Evolutionary conservation across 2,329 filamentous ascomycete genomes (phyloP).

Genomic region (Clonostachys byssicola): DNA sequence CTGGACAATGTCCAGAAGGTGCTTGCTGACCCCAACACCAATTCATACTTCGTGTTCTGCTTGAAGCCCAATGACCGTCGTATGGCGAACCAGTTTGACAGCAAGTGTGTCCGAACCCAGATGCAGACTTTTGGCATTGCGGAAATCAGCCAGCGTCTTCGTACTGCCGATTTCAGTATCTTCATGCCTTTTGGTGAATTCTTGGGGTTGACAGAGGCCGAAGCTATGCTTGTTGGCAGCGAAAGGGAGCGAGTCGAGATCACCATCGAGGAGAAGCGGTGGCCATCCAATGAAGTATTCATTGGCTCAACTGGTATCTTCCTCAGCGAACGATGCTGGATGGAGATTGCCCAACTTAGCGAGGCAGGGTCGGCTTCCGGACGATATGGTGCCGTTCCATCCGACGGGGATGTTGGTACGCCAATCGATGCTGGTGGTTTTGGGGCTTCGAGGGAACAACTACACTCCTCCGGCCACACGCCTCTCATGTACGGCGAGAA

Average conservation of each 20-base stretch:
- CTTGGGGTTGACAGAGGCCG: conserved; percentile 79
- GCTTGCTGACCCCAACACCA: conserved; percentile 75
- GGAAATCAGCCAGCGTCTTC: conserved; percentile 89
- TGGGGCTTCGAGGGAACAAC: conserved; percentile 57
- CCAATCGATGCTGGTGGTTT: conserved; percentile 55
- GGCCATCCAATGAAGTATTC: conserved; percentile 87
- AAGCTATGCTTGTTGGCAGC: conserved; percentile 82
- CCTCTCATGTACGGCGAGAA: conserved; percentile 71
- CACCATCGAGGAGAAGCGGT: conserved; percentile 87
- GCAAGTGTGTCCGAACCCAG: conserved; percentile 93
- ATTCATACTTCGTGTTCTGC: conserved; percentile 95
- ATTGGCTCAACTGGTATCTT: conserved; percentile 93
- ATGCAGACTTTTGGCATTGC: conserved; percentile 94
- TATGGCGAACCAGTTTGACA: conserved; percentile 98
- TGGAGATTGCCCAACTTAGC: conserved; percentile 75
- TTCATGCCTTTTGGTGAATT: conserved; percentile 97
- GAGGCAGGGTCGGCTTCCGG: conserved; percentile 53
- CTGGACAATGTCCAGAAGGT: conserved; percentile 90
- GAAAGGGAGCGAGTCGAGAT: conserved; percentile 89
- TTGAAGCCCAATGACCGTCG: conserved; percentile 94
- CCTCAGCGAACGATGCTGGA: conserved; percentile 92
- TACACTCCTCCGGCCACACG: conserved; percentile 46
- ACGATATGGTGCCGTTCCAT: conserved; percentile 22
- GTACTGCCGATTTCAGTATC: conserved; percentile 90
- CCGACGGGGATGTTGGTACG: conserved; percentile 60